Conservation (phyloP, 768 basidiomycete species). For the Lactarius sp. region DNA sequence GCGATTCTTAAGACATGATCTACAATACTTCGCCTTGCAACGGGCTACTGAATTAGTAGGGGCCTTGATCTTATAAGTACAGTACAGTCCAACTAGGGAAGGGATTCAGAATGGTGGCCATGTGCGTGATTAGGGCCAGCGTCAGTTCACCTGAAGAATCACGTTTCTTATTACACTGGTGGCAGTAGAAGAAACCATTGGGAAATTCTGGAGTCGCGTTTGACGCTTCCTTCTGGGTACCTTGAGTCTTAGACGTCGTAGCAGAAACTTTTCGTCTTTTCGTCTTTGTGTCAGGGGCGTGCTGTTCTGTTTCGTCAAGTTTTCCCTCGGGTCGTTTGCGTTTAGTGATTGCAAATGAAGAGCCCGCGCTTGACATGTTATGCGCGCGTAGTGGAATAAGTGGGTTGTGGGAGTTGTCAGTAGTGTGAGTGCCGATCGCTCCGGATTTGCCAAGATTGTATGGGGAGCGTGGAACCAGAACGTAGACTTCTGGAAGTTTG, state of each 20-base stretch:
- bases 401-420: constrained; percentile 14
- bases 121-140: not conserved
- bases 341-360: constrained; percentile 25
- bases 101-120: constrained; percentile 2
- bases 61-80: constrained; percentile 33
- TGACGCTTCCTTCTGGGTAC: not conserved
- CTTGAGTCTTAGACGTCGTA: constrained; percentile 32
- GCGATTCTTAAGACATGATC: constrained; percentile 58
- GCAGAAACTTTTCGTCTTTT: constrained; percentile 41
- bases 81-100: constrained; percentile 35
- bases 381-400: constrained; percentile 27
- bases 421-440: constrained; percentile 24
- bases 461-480: constrained; percentile 55
- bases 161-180: constrained; percentile 66
- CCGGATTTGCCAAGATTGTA: constrained; percentile 26
- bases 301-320: not conserved
- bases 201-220: constrained; percentile 32
- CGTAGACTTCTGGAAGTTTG: constrained; percentile 46
- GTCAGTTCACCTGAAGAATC: constrained; percentile 42
- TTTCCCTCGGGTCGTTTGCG: constrained; percentile 27
- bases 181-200: constrained; percentile 52
- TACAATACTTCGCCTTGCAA: constrained; percentile 60
- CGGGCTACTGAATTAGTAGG: constrained; percentile 34
- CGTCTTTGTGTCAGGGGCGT: constrained; percentile 28
- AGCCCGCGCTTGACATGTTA: constrained; percentile 20